Percentiles rank a stretch among this genome's conserved stretches.
Conservation (phyloP, 768 basidiomycete species). For the Serendipita vermifera region DNA sequence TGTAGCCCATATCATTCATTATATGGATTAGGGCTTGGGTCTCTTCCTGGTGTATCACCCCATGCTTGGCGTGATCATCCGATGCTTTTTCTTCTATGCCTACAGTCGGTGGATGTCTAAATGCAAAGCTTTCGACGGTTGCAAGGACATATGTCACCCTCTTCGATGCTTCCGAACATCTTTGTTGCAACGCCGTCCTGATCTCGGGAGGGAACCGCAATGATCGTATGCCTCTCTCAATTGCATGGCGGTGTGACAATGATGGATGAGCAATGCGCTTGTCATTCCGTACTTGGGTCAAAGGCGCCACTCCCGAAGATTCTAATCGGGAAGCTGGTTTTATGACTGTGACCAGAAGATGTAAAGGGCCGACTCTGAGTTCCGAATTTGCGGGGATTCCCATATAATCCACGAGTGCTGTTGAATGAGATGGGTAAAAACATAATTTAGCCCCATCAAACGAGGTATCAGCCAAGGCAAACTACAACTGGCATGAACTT, state of each 20-base stretch:
- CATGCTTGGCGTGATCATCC: neutral
- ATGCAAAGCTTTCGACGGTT: neutral
- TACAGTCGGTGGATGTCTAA: neutral
- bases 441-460: neutral
- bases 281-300: too few relatives aligned
- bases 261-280: too few relatives aligned
- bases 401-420: neutral
- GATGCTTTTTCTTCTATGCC: neutral
- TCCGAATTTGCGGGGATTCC: neutral
- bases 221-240: too few relatives aligned
- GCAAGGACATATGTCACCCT: neutral
- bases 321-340: neutral
- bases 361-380: neutral
- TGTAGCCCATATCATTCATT: neutral
- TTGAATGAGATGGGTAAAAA: neutral
- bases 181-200: too few relatives aligned
- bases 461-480: neutral
- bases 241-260: too few relatives aligned
- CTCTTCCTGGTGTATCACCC: neutral
- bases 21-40: neutral
- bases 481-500: too few relatives aligned
- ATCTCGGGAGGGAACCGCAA: too few relatives aligned
- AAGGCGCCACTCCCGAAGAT: too few relatives aligned
- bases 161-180: too few relatives aligned
- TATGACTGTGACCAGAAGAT: neutral